Evolutionary conservation across 148 eudicot species (phyloP).

Genomic region (Bassia scoparia): DNA sequence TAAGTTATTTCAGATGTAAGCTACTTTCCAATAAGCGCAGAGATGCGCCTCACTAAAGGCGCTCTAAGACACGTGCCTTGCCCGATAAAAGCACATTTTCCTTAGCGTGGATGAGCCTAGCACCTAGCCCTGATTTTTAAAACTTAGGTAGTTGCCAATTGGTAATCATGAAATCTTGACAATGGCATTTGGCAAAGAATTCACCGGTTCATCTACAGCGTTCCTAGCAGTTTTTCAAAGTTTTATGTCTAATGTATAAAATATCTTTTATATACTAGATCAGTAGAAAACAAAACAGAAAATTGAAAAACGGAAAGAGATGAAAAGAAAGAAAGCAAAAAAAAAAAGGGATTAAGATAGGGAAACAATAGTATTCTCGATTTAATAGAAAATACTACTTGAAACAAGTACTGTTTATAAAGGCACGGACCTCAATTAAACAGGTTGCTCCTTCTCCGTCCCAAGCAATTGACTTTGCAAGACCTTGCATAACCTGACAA

Average conservation of each 20-base stretch:
- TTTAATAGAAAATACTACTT: background rate
- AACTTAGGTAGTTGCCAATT: too few relatives aligned
- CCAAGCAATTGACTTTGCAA: conserved; percentile 97
- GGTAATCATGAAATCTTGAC: background rate
- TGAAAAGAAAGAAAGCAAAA: too few relatives aligned
- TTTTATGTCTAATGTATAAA: background rate
- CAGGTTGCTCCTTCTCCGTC: conserved; percentile 99
- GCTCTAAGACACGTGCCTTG: too few relatives aligned
- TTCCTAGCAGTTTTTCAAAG: background rate
- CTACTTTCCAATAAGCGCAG: too few relatives aligned
- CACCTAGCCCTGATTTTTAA: too few relatives aligned
- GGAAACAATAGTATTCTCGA: background rate
- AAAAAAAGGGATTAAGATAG: background rate
- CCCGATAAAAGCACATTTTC: too few relatives aligned
- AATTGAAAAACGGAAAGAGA: background rate
- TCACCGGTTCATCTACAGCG: background rate
- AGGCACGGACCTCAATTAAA: conserved; percentile 71
- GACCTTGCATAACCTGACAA: conserved; percentile 96
- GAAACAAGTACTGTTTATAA: background rate
- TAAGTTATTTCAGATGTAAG: too few relatives aligned
- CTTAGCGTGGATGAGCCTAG: too few relatives aligned
- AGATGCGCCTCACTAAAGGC: too few relatives aligned
- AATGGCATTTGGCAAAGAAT: background rate
- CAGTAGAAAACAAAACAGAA: background rate
- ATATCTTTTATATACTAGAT: background rate